These are phyloP conservation scores for Picea engelmannii DNA, from an alignment of 83 land plant species.

Conservation along the genomic window DNA sequence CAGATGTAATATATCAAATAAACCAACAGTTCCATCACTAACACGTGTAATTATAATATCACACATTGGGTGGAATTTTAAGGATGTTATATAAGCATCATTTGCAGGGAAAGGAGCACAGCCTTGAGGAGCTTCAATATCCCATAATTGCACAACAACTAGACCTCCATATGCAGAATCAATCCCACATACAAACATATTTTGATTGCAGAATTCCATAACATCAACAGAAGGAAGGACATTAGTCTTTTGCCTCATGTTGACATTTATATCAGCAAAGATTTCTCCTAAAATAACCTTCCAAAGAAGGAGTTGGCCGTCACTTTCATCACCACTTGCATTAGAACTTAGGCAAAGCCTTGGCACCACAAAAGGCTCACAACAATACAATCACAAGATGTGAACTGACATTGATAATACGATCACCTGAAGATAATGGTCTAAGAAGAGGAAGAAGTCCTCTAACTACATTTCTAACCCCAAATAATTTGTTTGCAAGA, in stretches of 20 bases:
- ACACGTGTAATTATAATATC: slow-evolving; percentile 44
- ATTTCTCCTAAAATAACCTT: slow-evolving; percentile 58
- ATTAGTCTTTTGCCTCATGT: slow-evolving; percentile 21
- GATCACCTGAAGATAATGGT: too few relatives aligned
- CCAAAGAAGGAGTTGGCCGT: slow-evolving; percentile 56
- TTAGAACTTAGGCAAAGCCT: too few relatives aligned
- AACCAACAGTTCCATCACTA: slow-evolving; percentile 63
- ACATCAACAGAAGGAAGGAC: slow-evolving; percentile 49
- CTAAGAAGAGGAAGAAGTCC: too few relatives aligned
- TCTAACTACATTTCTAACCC: too few relatives aligned
- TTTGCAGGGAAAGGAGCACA: slow-evolving; percentile 49
- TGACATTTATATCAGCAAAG: slow-evolving; percentile 42
- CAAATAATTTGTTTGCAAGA: too few relatives aligned
- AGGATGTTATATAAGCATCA: slow-evolving; percentile 60
- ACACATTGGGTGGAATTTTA: slow-evolving; percentile 39
- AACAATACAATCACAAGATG: too few relatives aligned
- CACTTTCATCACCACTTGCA: slow-evolving; percentile 65
- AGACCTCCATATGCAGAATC: slow-evolving; percentile 58
- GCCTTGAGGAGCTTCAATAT: slow-evolving; percentile 42
- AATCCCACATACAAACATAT: slow-evolving; percentile 51
- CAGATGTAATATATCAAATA: slow-evolving; percentile 59
- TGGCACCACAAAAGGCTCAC: too few relatives aligned
- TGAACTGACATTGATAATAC: too few relatives aligned
- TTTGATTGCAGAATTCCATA: slow-evolving; percentile 52
- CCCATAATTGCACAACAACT: slow-evolving; percentile 69